Evolutionary conservation across 1,284 basidiomycete genomes (phyloP).

Genomic region (Naganishia liquefaciens): DNA sequence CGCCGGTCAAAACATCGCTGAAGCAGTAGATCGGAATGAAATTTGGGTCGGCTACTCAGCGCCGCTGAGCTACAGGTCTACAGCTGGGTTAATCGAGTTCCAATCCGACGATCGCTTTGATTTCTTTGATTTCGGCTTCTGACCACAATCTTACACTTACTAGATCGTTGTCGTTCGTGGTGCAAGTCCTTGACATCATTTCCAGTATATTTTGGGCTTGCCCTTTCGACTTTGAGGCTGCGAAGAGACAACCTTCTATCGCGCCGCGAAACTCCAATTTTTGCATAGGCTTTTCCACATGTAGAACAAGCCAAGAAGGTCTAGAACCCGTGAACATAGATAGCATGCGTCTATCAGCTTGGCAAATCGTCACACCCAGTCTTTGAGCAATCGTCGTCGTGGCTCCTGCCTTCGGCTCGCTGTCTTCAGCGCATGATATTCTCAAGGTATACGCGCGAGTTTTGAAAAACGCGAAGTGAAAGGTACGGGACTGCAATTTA

Average conservation of each 20-base stretch:
- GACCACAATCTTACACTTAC: neutral
- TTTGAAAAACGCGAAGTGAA: neutral
- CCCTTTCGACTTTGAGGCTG: neutral
- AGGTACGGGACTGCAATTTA: no score
- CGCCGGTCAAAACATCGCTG: no score
- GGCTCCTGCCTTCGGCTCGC: neutral
- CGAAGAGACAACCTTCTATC: neutral
- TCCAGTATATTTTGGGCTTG: neutral
- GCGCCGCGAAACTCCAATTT: neutral
- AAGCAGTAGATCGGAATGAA: no score
- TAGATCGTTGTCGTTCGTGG: neutral
- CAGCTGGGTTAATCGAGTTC: no score
- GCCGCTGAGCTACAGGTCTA: no score
- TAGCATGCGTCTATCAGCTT: neutral
- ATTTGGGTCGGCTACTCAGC: no score
- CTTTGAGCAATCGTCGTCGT: neutral
- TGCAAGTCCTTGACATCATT: neutral
- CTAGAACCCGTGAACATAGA: neutral
- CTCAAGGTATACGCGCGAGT: neutral
- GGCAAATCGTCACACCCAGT: neutral
- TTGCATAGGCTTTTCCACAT: neutral
- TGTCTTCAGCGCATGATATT: neutral
- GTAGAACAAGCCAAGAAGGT: conserved; percentile 4
- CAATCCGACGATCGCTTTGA: neutral
- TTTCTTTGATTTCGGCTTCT: neutral